phyloP scores from a whole-genome alignment of 352 stramenopile species.

The Plasmopara halstedii region DNA sequence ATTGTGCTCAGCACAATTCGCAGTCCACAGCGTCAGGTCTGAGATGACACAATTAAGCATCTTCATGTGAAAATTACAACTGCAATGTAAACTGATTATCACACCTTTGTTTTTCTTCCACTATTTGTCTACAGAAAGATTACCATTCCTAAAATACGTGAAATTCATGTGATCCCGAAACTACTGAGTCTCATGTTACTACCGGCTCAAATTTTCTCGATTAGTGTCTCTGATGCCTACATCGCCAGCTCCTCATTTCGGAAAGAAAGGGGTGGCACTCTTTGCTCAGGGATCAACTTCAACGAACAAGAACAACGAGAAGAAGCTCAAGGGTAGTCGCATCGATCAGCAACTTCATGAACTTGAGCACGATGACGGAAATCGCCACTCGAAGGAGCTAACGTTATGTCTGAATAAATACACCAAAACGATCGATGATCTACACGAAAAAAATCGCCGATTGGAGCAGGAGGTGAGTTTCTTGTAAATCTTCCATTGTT shows the following conservation, averaged over 20 bases:
- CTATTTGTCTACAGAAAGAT: too few relatives aligned
- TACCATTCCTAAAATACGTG: too few relatives aligned
- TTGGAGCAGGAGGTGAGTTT: conserved; percentile 61
- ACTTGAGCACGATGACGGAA: conserved; percentile 66
- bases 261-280: conserved; percentile 7
- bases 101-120: too few relatives aligned
- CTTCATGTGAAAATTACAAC: too few relatives aligned
- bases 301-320: not conserved
- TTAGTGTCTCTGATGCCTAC: conserved; percentile 7
- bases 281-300: conserved; percentile 1
- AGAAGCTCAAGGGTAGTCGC: conserved; percentile 31
- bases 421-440: conserved; percentile 64
- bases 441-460: conserved; percentile 70
- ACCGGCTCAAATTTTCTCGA: too few relatives aligned
- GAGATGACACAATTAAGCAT: too few relatives aligned
- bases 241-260: conserved; percentile 13
- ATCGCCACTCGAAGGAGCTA: conserved; percentile 59
- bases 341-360: conserved; percentile 63
- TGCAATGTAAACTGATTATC: too few relatives aligned
- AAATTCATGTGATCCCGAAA: too few relatives aligned
- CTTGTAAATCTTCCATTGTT: not conserved
- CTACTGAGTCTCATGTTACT: too few relatives aligned
- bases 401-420: conserved; percentile 61
- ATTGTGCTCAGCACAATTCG: too few relatives aligned
- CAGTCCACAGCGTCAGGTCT: too few relatives aligned